Percentiles rank a stretch among this genome's conserved stretches.
phyloP scores from a whole-genome alignment of 805 yeast genomes.

The Candida arabinofermentans region DNA sequence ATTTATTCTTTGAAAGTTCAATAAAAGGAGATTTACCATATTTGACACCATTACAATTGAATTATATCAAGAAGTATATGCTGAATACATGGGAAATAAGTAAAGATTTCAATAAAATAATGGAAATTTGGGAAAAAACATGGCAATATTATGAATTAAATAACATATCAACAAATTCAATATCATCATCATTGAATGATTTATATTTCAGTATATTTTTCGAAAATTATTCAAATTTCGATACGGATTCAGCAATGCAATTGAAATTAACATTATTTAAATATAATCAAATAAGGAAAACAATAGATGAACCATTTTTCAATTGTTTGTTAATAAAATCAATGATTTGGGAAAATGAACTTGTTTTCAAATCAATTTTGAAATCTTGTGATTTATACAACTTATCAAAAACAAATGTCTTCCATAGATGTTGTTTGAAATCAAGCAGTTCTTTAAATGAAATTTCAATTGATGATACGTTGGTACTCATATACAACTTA shows the following conservation, averaged over 20 bases:
- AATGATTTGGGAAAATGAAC: slow-evolving; percentile 59
- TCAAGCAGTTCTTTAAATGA: slow-evolving; percentile 63
- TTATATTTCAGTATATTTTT: slow-evolving; percentile 69
- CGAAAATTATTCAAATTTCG: slow-evolving; percentile 47
- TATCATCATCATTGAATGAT: slow-evolving; percentile 69
- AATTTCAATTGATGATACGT: slow-evolving; percentile 49
- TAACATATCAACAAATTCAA: slow-evolving; percentile 54
- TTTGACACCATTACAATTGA: slow-evolving; percentile 63
- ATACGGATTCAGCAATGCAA: slow-evolving; percentile 48
- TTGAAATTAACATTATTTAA: slow-evolving; percentile 53
- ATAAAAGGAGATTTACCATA: slow-evolving; percentile 66
- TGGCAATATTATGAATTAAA: slow-evolving; percentile 48
- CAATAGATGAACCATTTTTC: slow-evolving; percentile 77
- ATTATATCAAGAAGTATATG: slow-evolving; percentile 61
- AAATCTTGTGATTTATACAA: slow-evolving; percentile 56
- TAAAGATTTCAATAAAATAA: slow-evolving; percentile 52
- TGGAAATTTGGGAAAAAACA: slow-evolving; percentile 58
- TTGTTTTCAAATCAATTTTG: slow-evolving; percentile 60
- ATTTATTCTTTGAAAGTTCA: slow-evolving; percentile 71
- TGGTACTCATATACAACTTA: slow-evolving; percentile 27
- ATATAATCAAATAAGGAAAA: slow-evolving; percentile 53
- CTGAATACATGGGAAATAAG: slow-evolving; percentile 54
- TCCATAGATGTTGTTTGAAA: slow-evolving; percentile 69
- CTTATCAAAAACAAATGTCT: slow-evolving; percentile 61
- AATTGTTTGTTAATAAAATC: slow-evolving; percentile 68